These are phyloP conservation scores for Pleurotus platypus DNA, from an alignment of 768 basidiomycete species.

Conservation along the genomic window DNA sequence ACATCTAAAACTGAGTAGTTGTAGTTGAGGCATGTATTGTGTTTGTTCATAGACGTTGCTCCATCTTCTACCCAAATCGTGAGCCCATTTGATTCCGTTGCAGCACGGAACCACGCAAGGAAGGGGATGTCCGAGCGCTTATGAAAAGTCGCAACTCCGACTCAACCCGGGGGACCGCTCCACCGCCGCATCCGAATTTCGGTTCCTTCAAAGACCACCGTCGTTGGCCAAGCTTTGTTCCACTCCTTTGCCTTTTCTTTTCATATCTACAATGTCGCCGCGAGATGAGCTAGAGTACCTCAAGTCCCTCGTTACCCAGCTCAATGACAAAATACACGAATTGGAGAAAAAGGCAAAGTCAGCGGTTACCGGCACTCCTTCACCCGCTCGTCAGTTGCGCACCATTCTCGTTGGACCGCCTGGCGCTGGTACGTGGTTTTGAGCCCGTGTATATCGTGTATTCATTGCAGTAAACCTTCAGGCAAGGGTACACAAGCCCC, in stretches of 20 bases:
- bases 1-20: slow-evolving; percentile 37
- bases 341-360: slow-evolving; percentile 72
- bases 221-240: slow-evolving; percentile 11
- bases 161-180: slow-evolving; percentile 6
- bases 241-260: slow-evolving; percentile 11
- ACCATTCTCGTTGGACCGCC: slow-evolving; percentile 96
- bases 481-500: slow-evolving; percentile 99
- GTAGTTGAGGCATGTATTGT: slow-evolving; percentile 7
- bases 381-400: slow-evolving; percentile 77
- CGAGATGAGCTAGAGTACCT: slow-evolving; percentile 89
- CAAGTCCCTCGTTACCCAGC: slow-evolving; percentile 86
- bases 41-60: no score
- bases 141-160: slow-evolving; percentile 1
- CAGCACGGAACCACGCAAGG: no score
- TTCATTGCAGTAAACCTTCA: slow-evolving; percentile 25
- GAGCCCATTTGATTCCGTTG: no score
- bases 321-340: slow-evolving; percentile 82
- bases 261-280: slow-evolving; percentile 46
- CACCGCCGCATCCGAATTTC: slow-evolving; percentile 5
- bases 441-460: neutral
- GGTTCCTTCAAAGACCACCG: slow-evolving; percentile 7
- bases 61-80: no score
- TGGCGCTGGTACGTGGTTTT: slow-evolving; percentile 73
- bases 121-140: neutral
- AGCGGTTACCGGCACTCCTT: slow-evolving; percentile 35